A percentile compares a stretch with the other conserved stretches of the same genome.
Evolutionary conservation across 2,329 filamentous ascomycete genomes (phyloP).

Genomic region (Trichoderma sp.): DNA sequence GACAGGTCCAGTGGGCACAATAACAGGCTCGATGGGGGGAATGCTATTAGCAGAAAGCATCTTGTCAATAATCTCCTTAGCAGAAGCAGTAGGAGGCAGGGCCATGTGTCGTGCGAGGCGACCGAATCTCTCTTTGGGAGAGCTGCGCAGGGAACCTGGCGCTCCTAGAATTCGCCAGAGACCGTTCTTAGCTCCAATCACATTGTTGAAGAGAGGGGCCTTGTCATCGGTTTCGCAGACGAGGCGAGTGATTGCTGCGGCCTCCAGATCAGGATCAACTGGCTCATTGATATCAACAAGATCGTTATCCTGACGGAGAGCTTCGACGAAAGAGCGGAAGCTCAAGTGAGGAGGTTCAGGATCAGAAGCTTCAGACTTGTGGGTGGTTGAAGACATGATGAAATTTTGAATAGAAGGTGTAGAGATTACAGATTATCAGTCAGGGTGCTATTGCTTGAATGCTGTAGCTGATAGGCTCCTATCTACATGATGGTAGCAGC

Average conservation of each 20-base stretch:
- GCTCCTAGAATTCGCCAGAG: slow-evolving; percentile 52
- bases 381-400: not conserved
- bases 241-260: slow-evolving; percentile 47
- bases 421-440: not conserved
- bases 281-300: slow-evolving; percentile 47
- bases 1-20: not conserved
- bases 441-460: no score
- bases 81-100: slow-evolving; percentile 40
- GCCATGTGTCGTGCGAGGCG: slow-evolving; percentile 46
- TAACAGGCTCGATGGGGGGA: not conserved
- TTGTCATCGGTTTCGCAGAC: slow-evolving; percentile 49
- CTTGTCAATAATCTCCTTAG: slow-evolving; percentile 44
- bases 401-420: not conserved
- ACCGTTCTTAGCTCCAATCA: slow-evolving; percentile 49
- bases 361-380: not conserved
- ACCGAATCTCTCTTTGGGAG: slow-evolving; percentile 40
- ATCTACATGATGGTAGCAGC: not conserved
- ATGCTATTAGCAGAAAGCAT: slow-evolving; percentile 34
- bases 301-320: slow-evolving; percentile 45
- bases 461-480: not conserved
- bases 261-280: slow-evolving; percentile 49
- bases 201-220: slow-evolving; percentile 55
- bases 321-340: slow-evolving; percentile 50
- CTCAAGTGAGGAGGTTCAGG: slow-evolving; percentile 34
- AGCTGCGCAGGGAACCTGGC: slow-evolving; percentile 42